These are phyloP conservation scores for Amyloporia xantha DNA, from an alignment of 768 basidiomycete genomes.

Conservation along the genomic window DNA sequence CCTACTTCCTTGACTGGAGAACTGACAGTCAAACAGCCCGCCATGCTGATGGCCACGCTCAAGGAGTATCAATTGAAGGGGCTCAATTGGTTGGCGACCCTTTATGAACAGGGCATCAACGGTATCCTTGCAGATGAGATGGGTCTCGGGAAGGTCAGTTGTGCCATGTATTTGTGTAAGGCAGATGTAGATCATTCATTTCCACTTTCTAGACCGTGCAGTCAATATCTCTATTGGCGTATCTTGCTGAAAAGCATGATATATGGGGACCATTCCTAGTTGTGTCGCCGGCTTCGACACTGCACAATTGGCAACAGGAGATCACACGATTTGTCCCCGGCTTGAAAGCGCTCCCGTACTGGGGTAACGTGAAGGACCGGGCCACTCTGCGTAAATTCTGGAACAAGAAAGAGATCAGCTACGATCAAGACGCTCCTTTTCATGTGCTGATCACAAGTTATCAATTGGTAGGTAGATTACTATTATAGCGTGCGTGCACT, in stretches of 20 bases:
- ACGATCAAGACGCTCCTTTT: slow-evolving; percentile 92
- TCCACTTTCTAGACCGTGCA: slow-evolving; percentile 73
- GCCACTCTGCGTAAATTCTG: slow-evolving; percentile 93
- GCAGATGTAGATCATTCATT: no score
- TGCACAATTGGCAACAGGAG: slow-evolving; percentile 99
- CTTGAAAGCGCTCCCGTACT: slow-evolving; percentile 94
- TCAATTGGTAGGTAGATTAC: slow-evolving; percentile 60
- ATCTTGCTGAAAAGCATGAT: slow-evolving; percentile 94
- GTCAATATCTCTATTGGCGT: slow-evolving; percentile 92
- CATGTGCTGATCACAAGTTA: slow-evolving; percentile 97
- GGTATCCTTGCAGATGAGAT: slow-evolving; percentile 99
- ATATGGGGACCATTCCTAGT: slow-evolving; percentile 99
- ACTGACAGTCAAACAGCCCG: slow-evolving; percentile 83
- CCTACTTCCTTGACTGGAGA: slow-evolving; percentile 85
- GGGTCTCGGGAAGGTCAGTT: slow-evolving; percentile 79
- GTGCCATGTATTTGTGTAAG: no score
- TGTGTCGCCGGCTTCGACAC: slow-evolving; percentile 92
- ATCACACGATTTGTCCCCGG: slow-evolving; percentile 90
- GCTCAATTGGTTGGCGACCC: slow-evolving; percentile 93
- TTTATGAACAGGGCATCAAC: slow-evolving; percentile 99
- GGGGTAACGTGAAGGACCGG: slow-evolving; percentile 96
- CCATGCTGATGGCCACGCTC: slow-evolving; percentile 92
- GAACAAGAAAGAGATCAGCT: slow-evolving; percentile 96
- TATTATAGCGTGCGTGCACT: neutral
- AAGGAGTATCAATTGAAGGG: slow-evolving; percentile 99